A percentile compares a stretch with the other conserved stretches of the same genome.
phyloP scores from a whole-genome alignment of 805 yeast species.

The Candida multigemmis region DNA sequence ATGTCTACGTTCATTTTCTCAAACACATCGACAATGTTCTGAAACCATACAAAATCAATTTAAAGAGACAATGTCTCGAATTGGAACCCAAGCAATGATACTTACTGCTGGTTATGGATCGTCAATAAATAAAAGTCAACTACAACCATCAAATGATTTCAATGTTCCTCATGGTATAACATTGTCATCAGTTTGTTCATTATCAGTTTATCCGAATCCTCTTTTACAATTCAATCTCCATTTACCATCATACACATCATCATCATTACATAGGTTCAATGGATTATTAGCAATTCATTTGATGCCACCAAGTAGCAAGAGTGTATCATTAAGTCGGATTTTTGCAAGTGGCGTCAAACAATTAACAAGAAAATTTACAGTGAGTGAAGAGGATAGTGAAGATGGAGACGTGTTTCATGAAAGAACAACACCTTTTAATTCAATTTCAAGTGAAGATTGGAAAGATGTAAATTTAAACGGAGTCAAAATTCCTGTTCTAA shows the following conservation, averaged over 20 bases:
- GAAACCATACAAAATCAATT: constrained; percentile 9
- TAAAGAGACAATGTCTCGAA: constrained; percentile 24
- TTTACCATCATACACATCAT: constrained; percentile 76
- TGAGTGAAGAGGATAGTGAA: constrained; percentile 9
- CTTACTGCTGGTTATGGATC: constrained; percentile 24
- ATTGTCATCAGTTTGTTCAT: constrained; percentile 75
- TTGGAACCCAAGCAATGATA: constrained; percentile 35
- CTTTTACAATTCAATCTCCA: constrained; percentile 80
- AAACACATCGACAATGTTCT: not conserved
- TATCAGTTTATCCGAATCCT: constrained; percentile 71
- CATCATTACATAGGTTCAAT: constrained; percentile 45
- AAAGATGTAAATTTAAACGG: constrained; percentile 10
- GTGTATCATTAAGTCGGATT: constrained; percentile 52
- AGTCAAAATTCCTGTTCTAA: constrained; percentile 45
- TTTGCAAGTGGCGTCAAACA: constrained; percentile 56
- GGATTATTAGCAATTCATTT: constrained; percentile 64
- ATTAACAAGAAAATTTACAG: constrained; percentile 16
- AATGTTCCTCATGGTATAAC: constrained; percentile 61
- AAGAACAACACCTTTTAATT: constrained; percentile 48
- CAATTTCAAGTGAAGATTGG: constrained; percentile 22
- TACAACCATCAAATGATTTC: constrained; percentile 1
- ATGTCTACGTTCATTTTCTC: no score
- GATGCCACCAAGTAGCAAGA: constrained; percentile 47
- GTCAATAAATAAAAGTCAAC: constrained; percentile 2
- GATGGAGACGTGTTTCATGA: constrained; percentile 33